phyloP scores from a whole-genome alignment of 2,329 filamentous ascomycete genomes.

The Neobulgaria alba region DNA sequence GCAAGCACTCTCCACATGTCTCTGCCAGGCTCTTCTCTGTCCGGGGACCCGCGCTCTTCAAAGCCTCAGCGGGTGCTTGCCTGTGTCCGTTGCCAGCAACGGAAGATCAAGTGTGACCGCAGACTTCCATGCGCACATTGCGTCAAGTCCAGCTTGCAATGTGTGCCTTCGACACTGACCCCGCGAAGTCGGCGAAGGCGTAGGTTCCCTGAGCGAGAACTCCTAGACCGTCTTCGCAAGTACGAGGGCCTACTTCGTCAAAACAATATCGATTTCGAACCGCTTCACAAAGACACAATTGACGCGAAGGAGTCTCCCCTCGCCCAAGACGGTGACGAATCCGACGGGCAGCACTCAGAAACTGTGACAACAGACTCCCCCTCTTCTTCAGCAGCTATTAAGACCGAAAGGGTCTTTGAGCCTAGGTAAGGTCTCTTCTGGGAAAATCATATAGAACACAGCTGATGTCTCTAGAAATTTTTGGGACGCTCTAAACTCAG shows the following conservation, averaged over 20 bases:
- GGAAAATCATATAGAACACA: slow-evolving; percentile 2
- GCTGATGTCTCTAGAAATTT: slow-evolving; percentile 33
- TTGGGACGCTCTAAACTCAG: slow-evolving; percentile 38
- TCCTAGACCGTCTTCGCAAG: slow-evolving; percentile 22
- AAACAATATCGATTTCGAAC: slow-evolving; percentile 24
- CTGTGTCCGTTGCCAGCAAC: slow-evolving; percentile 67
- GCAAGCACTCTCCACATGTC: slow-evolving; percentile 9
- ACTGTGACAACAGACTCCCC: slow-evolving; percentile 15
- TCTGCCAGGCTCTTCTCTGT: neutral
- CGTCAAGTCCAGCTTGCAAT: slow-evolving; percentile 52
- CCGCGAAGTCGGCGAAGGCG: slow-evolving; percentile 49
- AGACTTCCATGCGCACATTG: slow-evolving; percentile 65
- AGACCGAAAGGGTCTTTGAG: slow-evolving; percentile 24
- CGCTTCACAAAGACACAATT: slow-evolving; percentile 20
- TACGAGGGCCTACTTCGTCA: slow-evolving; percentile 26
- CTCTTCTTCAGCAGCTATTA: slow-evolving; percentile 18
- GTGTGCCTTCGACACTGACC: slow-evolving; percentile 47
- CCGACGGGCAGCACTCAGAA: slow-evolving; percentile 23
- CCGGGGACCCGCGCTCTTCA: slow-evolving; percentile 10
- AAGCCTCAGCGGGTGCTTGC: slow-evolving; percentile 31
- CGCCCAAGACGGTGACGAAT: slow-evolving; percentile 13
- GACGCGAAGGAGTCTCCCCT: slow-evolving; percentile 15
- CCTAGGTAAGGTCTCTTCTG: slow-evolving; percentile 24
- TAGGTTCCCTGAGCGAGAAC: slow-evolving; percentile 25
- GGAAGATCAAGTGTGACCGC: slow-evolving; percentile 68